phyloP scores from a whole-genome alignment of 495 filamentous ascomycete genomes.

The Penicillium psychrofluorescens region DNA sequence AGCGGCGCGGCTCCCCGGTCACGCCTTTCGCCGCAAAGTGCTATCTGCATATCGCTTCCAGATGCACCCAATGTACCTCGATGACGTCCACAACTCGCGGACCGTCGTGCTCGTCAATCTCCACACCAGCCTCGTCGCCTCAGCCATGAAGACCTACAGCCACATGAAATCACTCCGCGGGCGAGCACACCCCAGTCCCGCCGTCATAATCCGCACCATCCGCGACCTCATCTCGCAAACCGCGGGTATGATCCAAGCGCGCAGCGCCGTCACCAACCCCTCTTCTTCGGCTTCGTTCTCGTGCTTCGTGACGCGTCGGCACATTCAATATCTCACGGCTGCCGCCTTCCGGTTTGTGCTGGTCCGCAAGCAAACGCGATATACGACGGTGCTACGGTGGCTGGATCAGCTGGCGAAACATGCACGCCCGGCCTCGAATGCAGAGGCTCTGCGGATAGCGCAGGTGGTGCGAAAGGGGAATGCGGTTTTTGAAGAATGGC shows the following conservation, averaged over 20 bases:
- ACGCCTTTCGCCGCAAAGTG: constrained; percentile 71
- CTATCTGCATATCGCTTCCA: constrained; percentile 77
- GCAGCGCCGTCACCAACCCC: constrained; percentile 14
- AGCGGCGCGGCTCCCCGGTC: constrained; percentile 57
- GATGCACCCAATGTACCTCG: constrained; percentile 82
- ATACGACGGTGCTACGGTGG: constrained; percentile 54
- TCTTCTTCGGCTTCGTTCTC: constrained; percentile 24
- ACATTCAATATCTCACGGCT: constrained; percentile 63
- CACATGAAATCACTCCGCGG: constrained; percentile 59
- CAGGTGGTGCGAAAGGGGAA: constrained; percentile 28
- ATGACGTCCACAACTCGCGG: constrained; percentile 69
- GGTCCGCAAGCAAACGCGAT: constrained; percentile 60
- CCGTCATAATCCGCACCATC: constrained; percentile 59
- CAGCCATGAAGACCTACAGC: constrained; percentile 77
- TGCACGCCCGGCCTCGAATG: constrained; percentile 23
- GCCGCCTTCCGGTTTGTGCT: constrained; percentile 62
- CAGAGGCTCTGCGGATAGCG: constrained; percentile 17
- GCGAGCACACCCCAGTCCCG: constrained; percentile 43
- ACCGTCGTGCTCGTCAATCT: constrained; percentile 64
- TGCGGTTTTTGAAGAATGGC: constrained; percentile 31
- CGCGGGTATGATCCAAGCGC: constrained; percentile 56
- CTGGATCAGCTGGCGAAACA: constrained; percentile 37
- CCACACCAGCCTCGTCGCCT: constrained; percentile 64
- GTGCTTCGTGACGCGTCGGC: constrained; percentile 53
- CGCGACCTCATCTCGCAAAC: constrained; percentile 58